Evolutionary conservation across 495 filamentous ascomycete species (phyloP).

Genomic region (Cenococcum geophilum): DNA sequence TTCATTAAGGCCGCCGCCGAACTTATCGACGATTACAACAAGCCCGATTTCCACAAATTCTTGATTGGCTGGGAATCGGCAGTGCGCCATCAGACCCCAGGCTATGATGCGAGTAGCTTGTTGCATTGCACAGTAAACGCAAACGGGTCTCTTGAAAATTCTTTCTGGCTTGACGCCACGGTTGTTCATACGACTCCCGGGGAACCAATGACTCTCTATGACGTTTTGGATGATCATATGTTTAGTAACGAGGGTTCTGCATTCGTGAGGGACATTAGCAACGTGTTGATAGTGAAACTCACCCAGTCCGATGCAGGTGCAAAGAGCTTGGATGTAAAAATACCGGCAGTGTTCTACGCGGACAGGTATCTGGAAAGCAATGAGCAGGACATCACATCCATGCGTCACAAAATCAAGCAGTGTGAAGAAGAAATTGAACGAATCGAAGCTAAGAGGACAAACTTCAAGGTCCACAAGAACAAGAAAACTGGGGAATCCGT

Average conservation of each 20-base stretch:
- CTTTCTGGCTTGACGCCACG: slow-evolving; percentile 41
- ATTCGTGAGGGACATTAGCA: slow-evolving; percentile 52
- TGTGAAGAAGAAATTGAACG: slow-evolving; percentile 39
- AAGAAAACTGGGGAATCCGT: slow-evolving; percentile 6
- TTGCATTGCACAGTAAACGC: slow-evolving; percentile 27
- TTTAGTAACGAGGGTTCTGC: slow-evolving; percentile 48
- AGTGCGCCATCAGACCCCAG: slow-evolving; percentile 3
- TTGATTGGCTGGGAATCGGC: slow-evolving; percentile 18
- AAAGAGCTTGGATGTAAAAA: slow-evolving; percentile 52
- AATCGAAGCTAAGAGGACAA: slow-evolving; percentile 29
- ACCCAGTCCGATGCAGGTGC: slow-evolving; percentile 42
- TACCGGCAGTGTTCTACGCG: slow-evolving; percentile 66
- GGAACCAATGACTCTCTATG: slow-evolving; percentile 54
- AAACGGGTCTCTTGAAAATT: slow-evolving; percentile 39
- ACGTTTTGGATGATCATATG: slow-evolving; percentile 61
- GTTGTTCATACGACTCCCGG: slow-evolving; percentile 30
- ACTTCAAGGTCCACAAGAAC: slow-evolving; percentile 23
- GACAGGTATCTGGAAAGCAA: slow-evolving; percentile 68
- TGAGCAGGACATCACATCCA: slow-evolving; percentile 26
- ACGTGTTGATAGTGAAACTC: slow-evolving; percentile 62
- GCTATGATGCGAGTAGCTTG: not conserved
- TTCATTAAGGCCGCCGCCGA: not conserved
- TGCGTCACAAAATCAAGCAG: slow-evolving; percentile 32
- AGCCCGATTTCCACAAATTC: slow-evolving; percentile 27
- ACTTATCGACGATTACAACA: slow-evolving; percentile 13